Base-by-base conservation (phyloP, 2,329 filamentous ascomycete genomes). In the Chrysosporium queenslandicum region DNA sequence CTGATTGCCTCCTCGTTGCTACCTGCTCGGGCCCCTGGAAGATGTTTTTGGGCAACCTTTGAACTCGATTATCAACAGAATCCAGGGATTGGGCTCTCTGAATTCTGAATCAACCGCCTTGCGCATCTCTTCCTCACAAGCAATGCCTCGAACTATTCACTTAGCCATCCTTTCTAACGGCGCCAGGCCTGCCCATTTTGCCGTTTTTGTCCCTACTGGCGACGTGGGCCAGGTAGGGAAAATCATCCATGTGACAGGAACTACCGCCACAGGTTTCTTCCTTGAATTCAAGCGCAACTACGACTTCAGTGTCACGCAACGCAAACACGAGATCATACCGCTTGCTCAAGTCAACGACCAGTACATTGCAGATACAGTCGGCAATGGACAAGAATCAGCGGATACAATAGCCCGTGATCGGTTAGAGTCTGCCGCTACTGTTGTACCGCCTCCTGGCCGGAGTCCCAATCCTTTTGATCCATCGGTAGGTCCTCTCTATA, bases 261-360 rank as follows among this genome's bases (percentile, higher is more conserved):
- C 47, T 12, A 46, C 47, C 23, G 48, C 52, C 41, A 59, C 53
- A 4, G 58, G 54, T 9, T 58, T 52, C 40, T 41, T 46, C 7
- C 54, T 55, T 4, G 56, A 59, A 34, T 59, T 58, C 54, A 58
- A 58, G 23, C 56, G 56, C 29, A 55, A 56, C 29, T 55, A 59
- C 42, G 51, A 58, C 30, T 46, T 52, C 21, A 25, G 37, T 30
- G 42, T 47, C 23, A 55, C 55, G 20, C 34, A 52, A 9, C 56
- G 56, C 20, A 42, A 20, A 16, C 52, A 46, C 40, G 34, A 57
- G 34, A 54, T 21, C 20, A 39, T 55, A 29, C 50, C 16, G 16
- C 55, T 59, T 18, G 53, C 21, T 4, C 23, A 50, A 29, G 34
- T 57, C 11, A 41, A 53, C 29, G 41, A 55, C 11, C 25, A 46